These are phyloP conservation scores for Neurospora terricola DNA, from an alignment of 495 filamentous ascomycete genomes.

Conservation along the genomic window DNA sequence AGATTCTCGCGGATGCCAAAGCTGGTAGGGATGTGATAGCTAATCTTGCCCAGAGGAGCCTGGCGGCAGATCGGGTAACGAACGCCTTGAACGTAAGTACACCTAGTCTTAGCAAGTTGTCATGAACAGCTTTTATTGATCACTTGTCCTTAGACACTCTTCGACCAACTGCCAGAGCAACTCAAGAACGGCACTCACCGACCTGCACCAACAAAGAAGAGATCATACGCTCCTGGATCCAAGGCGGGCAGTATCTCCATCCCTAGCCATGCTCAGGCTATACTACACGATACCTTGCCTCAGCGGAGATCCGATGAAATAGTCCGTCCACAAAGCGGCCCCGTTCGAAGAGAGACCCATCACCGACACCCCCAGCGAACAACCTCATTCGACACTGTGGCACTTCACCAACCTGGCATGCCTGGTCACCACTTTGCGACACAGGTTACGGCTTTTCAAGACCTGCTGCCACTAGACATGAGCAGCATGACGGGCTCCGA, in stretches of 20 bases:
- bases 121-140: neutral
- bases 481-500: slow-evolving; percentile 6
- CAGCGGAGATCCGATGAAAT: slow-evolving; percentile 38
- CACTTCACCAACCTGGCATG: slow-evolving; percentile 16
- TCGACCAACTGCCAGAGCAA: slow-evolving; percentile 68
- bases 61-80: slow-evolving; percentile 81
- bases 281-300: slow-evolving; percentile 15
- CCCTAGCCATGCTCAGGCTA: slow-evolving; percentile 11
- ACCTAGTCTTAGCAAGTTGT: neutral
- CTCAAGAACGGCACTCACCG: slow-evolving; percentile 39
- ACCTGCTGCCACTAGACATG: slow-evolving; percentile 23
- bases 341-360: slow-evolving; percentile 9
- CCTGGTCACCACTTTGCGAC: slow-evolving; percentile 15
- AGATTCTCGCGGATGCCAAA: slow-evolving; percentile 72
- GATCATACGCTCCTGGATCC: slow-evolving; percentile 43
- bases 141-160: slow-evolving; percentile 45
- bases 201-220: slow-evolving; percentile 42
- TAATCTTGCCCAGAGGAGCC: slow-evolving; percentile 66
- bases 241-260: slow-evolving; percentile 18
- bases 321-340: slow-evolving; percentile 31
- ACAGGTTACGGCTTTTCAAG: slow-evolving; percentile 12
- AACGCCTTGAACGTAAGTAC: slow-evolving; percentile 55
- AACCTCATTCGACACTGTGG: slow-evolving; percentile 21
- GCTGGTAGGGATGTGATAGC: slow-evolving; percentile 75
- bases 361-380: slow-evolving; percentile 19